Conservation (phyloP, 2,329 filamentous ascomycete genomes). For the Arthrobotrys pseudoclavata region DNA sequence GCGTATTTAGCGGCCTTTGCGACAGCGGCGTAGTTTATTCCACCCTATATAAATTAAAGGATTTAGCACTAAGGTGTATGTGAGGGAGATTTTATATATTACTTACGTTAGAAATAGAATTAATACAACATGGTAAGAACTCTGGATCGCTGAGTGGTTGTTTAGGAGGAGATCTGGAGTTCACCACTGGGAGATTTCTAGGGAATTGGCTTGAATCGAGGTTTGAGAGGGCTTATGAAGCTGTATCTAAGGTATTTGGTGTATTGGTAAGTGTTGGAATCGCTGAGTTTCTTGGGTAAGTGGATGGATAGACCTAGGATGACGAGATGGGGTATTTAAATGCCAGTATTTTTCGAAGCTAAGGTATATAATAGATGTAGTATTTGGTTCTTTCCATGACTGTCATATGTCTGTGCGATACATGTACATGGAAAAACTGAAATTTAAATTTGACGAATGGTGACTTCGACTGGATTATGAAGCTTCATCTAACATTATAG, state of each 20-base stretch:
- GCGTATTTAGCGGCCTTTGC: slow-evolving; percentile 38
- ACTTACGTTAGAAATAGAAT: slow-evolving; percentile 22
- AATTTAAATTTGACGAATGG: too few species aligned
- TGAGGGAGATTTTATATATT: neutral
- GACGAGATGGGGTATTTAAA: neutral
- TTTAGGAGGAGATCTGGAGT: neutral
- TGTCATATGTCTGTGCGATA: too few species aligned
- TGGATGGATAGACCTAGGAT: neutral
- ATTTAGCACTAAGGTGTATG: neutral
- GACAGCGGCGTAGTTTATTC: slow-evolving; percentile 35
- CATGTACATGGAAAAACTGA: too few species aligned
- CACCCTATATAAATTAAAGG: neutral
- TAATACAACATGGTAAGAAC: slow-evolving; percentile 41
- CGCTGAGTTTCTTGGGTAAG: neutral
- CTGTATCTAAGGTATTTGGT: neutral
- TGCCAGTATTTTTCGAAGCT: neutral
- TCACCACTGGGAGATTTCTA: slow-evolving; percentile 8
- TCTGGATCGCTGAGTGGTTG: slow-evolving; percentile 17
- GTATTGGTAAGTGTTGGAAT: neutral
- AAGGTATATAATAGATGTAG: neutral
- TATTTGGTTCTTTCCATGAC: neutral
- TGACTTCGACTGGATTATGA: too few species aligned
- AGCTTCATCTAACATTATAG: too few species aligned
- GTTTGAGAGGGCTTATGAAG: neutral
- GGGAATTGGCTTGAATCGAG: neutral